Evolutionary conservation across 352 stramenopile species (phyloP).

Genomic region (Pythium grandisporangium): DNA sequence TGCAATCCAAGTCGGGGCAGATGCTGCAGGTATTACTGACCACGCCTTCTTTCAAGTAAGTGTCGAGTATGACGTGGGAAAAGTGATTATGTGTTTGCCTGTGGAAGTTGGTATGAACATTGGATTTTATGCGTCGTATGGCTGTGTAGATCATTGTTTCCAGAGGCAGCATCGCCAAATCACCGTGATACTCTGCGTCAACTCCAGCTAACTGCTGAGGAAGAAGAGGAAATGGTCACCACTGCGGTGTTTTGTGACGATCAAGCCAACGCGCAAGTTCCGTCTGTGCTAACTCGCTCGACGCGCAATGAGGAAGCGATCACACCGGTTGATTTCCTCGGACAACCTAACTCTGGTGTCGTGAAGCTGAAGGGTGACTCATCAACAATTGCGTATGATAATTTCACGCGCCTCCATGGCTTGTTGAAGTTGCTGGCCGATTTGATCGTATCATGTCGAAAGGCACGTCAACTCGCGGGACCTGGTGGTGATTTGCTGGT

Average conservation of each 20-base stretch:
- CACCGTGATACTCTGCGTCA: slow-evolving; percentile 30
- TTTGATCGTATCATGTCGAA: slow-evolving; percentile 75
- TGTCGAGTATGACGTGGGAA: too few relatives aligned
- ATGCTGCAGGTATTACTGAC: slow-evolving; percentile 78
- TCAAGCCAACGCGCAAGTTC: slow-evolving; percentile 53
- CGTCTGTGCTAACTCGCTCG: slow-evolving; percentile 47
- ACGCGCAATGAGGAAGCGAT: slow-evolving; percentile 35
- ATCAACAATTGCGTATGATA: slow-evolving; percentile 44
- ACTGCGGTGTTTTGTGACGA: slow-evolving; percentile 70
- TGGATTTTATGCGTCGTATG: slow-evolving; percentile 1
- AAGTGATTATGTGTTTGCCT: too few relatives aligned
- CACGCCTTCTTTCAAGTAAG: slow-evolving; percentile 75
- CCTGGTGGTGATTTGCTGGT: slow-evolving; percentile 76
- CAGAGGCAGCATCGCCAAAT: slow-evolving; percentile 22
- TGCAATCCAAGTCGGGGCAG: slow-evolving; percentile 76
- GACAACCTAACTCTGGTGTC: slow-evolving; percentile 65
- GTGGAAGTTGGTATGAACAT: too few relatives aligned
- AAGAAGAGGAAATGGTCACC: slow-evolving; percentile 59
- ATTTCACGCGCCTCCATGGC: slow-evolving; percentile 67
- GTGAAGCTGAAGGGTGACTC: slow-evolving; percentile 58
- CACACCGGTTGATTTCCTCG: slow-evolving; percentile 52
- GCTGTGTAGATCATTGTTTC: slow-evolving; percentile 41
- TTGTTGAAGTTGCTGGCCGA: slow-evolving; percentile 77
- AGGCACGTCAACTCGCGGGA: slow-evolving; percentile 68
- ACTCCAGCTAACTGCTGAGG: slow-evolving; percentile 56